phyloP scores from a whole-genome alignment of 1,284 basidiomycete genomes.

The Cutaneotrichosporon sp. region DNA sequence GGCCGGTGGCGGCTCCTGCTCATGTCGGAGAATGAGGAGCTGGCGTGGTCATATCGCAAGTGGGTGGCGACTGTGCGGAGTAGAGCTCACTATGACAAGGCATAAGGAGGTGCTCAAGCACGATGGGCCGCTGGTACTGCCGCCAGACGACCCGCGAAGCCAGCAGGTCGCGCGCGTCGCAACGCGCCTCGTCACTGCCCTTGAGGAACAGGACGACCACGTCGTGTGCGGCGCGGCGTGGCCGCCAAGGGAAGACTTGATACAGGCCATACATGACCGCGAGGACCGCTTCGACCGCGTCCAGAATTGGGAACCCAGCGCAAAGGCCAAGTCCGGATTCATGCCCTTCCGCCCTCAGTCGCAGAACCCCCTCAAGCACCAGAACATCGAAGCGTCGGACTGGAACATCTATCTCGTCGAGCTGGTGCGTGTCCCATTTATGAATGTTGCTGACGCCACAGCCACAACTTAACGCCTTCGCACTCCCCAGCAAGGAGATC shows the following conservation, averaged over 20 bases:
- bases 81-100: slow-evolving; percentile 23
- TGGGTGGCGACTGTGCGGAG: slow-evolving; percentile 21
- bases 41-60: slow-evolving; percentile 51
- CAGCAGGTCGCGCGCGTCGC: slow-evolving; percentile 44
- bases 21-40: slow-evolving; percentile 53
- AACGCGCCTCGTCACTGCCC: slow-evolving; percentile 41
- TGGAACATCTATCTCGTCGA: slow-evolving; percentile 53
- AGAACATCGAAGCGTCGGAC: slow-evolving; percentile 43
- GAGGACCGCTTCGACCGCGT: slow-evolving; percentile 15
- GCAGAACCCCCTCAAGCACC: slow-evolving; percentile 49
- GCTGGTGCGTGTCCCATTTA: slow-evolving; percentile 41
- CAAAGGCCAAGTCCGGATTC: slow-evolving; percentile 38
- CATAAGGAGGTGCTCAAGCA: slow-evolving; percentile 48
- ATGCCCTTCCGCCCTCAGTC: slow-evolving; percentile 47
- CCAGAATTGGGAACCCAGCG: slow-evolving; percentile 32
- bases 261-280: slow-evolving; percentile 31
- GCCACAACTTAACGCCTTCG: slow-evolving; percentile 52
- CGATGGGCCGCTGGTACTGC: slow-evolving; percentile 49
- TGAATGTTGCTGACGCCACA: no score
- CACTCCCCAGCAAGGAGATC: slow-evolving; percentile 52
- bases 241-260: slow-evolving; percentile 39
- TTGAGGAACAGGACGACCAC: slow-evolving; percentile 47
- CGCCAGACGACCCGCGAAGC: slow-evolving; percentile 44
- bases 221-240: slow-evolving; percentile 47
- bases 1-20: slow-evolving; percentile 53